Evolutionary conservation across 2,329 filamentous ascomycete species (phyloP).

Genomic region (Catunica adiposa): DNA sequence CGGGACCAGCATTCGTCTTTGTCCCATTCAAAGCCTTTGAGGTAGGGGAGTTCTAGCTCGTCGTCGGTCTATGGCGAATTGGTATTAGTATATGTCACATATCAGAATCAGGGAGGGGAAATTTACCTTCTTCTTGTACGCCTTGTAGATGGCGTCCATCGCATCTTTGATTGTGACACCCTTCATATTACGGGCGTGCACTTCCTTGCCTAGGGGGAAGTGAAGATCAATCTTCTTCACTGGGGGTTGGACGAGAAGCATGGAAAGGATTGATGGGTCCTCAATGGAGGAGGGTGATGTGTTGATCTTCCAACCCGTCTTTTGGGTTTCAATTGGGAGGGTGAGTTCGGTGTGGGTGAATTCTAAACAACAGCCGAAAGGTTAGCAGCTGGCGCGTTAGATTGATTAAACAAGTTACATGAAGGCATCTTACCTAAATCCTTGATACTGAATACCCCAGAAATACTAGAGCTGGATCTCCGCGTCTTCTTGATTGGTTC

Average conservation of each 20-base stretch:
- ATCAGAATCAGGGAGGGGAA: neutral
- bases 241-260: conserved; percentile 60
- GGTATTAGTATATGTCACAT: neutral
- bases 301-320: conserved; percentile 91
- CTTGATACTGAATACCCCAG: conserved; percentile 57
- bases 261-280: conserved; percentile 70
- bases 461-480: conserved; percentile 54
- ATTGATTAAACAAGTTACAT: too few relatives aligned
- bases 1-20: conserved; percentile 80
- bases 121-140: conserved; percentile 86
- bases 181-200: conserved; percentile 79
- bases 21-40: conserved; percentile 93
- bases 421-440: conserved; percentile 79
- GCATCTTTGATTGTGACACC: conserved; percentile 97
- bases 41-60: conserved; percentile 72
- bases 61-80: conserved; percentile 56
- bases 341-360: conserved; percentile 53
- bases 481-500: conserved; percentile 45
- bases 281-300: conserved; percentile 62
- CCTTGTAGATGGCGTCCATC: conserved; percentile 86
- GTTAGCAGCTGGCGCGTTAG: neutral
- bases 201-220: conserved; percentile 74
- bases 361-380: conserved; percentile 33
- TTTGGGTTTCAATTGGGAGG: conserved; percentile 69
- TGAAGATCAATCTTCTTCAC: conserved; percentile 90